Evolutionary conservation across 768 basidiomycete species (phyloP).

Genomic region (Russula sp.): DNA sequence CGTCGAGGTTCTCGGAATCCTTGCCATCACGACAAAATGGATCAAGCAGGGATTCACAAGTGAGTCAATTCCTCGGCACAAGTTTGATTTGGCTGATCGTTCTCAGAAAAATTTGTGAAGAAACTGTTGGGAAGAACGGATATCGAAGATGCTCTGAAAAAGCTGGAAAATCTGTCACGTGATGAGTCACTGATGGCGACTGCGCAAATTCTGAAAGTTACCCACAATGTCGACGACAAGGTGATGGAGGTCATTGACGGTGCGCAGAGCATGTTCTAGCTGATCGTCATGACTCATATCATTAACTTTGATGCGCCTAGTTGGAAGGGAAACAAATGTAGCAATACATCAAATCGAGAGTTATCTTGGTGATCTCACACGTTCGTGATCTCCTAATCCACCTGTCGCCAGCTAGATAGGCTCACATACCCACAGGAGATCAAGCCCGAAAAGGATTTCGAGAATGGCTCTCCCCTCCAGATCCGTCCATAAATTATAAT

Average conservation of each 20-base stretch:
- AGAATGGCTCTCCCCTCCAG: neutral
- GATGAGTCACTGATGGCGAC: neutral
- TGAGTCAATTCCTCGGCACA: neutral
- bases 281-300: neutral
- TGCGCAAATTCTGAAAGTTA: neutral
- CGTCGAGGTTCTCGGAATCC: conserved; percentile 5
- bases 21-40: neutral
- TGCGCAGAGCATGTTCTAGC: neutral
- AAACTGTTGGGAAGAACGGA: too few species aligned
- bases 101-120: neutral
- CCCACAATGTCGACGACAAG: neutral
- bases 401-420: neutral
- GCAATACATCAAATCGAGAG: neutral
- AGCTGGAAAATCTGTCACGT: neutral
- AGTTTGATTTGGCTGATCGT: neutral
- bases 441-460: neutral
- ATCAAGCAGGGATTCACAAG: neutral
- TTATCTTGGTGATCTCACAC: too few species aligned
- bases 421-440: neutral
- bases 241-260: neutral
- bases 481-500: neutral
- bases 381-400: too few species aligned
- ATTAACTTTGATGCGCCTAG: neutral
- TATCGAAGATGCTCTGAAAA: neutral
- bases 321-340: neutral